A percentile compares a stretch with the other conserved stretches of the same genome.
These are phyloP conservation scores for Gamarada debralockiae DNA, from an alignment of 495 filamentous ascomycete genomes.

Conservation along the genomic window DNA sequence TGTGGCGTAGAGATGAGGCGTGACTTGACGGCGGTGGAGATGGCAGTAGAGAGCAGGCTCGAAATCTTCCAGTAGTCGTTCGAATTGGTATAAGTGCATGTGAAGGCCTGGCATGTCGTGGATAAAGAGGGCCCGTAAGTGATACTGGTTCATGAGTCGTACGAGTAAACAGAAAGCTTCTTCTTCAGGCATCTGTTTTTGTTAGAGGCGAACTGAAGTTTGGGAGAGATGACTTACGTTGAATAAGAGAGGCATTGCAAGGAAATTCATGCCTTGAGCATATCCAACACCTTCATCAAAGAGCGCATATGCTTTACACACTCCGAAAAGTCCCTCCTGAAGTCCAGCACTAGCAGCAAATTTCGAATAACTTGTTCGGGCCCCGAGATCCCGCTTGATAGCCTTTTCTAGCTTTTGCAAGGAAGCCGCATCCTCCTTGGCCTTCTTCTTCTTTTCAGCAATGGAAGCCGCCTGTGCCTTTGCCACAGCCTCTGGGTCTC, in stretches of 20 bases:
- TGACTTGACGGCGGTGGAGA: slow-evolving; percentile 80
- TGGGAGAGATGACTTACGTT: slow-evolving; percentile 56
- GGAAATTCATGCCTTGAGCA: slow-evolving; percentile 98
- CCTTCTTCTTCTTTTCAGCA: slow-evolving; percentile 67
- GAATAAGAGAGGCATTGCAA: slow-evolving; percentile 95
- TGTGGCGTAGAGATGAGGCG: slow-evolving; percentile 90
- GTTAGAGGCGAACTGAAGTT: neutral
- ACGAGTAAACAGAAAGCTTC: slow-evolving; percentile 95
- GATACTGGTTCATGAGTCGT: slow-evolving; percentile 94
- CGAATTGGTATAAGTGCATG: slow-evolving; percentile 89
- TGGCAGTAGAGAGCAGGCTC: slow-evolving; percentile 96
- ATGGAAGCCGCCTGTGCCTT: slow-evolving; percentile 63
- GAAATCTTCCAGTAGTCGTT: slow-evolving; percentile 88
- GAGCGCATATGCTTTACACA: slow-evolving; percentile 96
- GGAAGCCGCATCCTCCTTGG: slow-evolving; percentile 67
- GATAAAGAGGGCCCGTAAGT: slow-evolving; percentile 88
- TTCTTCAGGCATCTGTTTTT: slow-evolving; percentile 85
- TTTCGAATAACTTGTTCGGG: slow-evolving; percentile 93
- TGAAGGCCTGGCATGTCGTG: slow-evolving; percentile 97
- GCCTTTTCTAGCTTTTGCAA: slow-evolving; percentile 83
- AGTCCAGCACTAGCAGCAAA: slow-evolving; percentile 83
- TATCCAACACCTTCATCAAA: slow-evolving; percentile 95
- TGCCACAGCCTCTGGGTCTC: slow-evolving; percentile 57
- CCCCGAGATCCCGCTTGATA: slow-evolving; percentile 85
- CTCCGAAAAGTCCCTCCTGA: slow-evolving; percentile 89